Evolutionary conservation across 768 basidiomycete species (phyloP), one percentile per base, ranked within the genome.

Genomic region (Asterophora lycoperdoides): DNA sequence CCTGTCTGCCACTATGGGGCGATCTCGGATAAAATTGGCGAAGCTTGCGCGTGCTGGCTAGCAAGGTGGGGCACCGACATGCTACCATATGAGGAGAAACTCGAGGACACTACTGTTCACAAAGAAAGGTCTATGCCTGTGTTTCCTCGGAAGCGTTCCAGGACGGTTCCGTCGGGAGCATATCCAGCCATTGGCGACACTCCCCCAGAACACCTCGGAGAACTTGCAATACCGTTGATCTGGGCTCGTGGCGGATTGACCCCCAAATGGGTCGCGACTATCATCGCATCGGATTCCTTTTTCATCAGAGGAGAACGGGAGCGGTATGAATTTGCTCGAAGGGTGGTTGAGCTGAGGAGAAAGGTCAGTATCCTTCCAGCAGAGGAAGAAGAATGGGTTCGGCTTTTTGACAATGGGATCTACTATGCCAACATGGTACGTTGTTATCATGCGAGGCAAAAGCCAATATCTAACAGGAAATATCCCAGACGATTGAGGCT

Each of bases 21-120:
- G n/a, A 74, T 93, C 8, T 88, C 88, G 0, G 82, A 92, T 66
- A 94, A 91, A 69, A 89, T 96, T 48, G 93, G 93, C 10, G 92
- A 95, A 66, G 86, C 90, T 0, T 85, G 86, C 56, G 79, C 80
- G 2, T 90, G 87, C 64, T 97, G 93, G 92, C 72, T 96, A 14
- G 77, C 84, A 1, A 74, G 89, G 37, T 97, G 93, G 93, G 89
- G 84, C 0, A 62, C 68, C 10, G 93, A 96, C 60, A 74, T 95
- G 53, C 74, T 95, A n/a, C 59, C 60, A 8, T 73, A 77, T 28
- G 89, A 91, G 59, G 77, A 82, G 55, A 66, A 65, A 35, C 48
- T 61, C 44, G 60, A 58, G 8, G 55, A 52, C 13, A 53, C 29
- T 11, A n/a, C 17, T 29, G 19, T 42, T 28, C 17, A 15, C 15